A percentile compares a stretch with the other conserved stretches of the same genome.
Evolutionary conservation across 805 yeast genomes (phyloP).

Genomic region (Ogataea nitratoaversa): DNA sequence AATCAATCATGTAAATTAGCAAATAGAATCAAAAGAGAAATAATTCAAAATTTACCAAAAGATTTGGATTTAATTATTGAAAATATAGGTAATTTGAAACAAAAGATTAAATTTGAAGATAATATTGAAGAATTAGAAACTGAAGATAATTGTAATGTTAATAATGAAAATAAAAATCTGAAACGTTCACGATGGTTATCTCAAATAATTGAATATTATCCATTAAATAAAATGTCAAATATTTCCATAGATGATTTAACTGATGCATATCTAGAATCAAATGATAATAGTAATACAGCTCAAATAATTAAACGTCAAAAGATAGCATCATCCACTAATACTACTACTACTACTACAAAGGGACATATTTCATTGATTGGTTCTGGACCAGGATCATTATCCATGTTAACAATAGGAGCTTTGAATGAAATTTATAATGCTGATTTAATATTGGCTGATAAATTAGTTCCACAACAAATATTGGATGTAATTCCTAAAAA

Average conservation of each 20-base stretch:
- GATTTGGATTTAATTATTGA: slow-evolving; percentile 67
- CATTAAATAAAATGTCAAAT: slow-evolving; percentile 58
- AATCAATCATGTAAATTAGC: slow-evolving; percentile 91
- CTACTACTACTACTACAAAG: slow-evolving; percentile 9
- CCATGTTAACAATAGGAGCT: slow-evolving; percentile 82
- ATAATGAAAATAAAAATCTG: slow-evolving; percentile 45
- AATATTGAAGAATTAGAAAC: slow-evolving; percentile 31
- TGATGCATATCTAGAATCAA: slow-evolving; percentile 14
- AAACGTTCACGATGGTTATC: slow-evolving; percentile 80
- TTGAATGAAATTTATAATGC: slow-evolving; percentile 75
- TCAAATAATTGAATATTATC: slow-evolving; percentile 88
- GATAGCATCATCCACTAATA: background rate
- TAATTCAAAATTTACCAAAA: slow-evolving; percentile 59
- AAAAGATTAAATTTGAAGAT: slow-evolving; percentile 51
- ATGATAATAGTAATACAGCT: background rate
- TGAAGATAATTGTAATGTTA: slow-evolving; percentile 34
- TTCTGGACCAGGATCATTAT: slow-evolving; percentile 88
- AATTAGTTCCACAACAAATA: slow-evolving; percentile 86
- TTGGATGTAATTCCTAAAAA: slow-evolving; percentile 73
- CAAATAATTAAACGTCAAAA: background rate
- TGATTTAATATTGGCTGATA: slow-evolving; percentile 83
- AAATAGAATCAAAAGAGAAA: slow-evolving; percentile 70
- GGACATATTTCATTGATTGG: slow-evolving; percentile 84
- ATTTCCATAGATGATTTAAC: slow-evolving; percentile 58
- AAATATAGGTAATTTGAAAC: slow-evolving; percentile 65